A percentile compares a stretch with the other conserved stretches of the same genome.
Evolutionary conservation across 1,139 yeast genomes (phyloP).

Genomic region (Wickerhamiella infanticola): DNA sequence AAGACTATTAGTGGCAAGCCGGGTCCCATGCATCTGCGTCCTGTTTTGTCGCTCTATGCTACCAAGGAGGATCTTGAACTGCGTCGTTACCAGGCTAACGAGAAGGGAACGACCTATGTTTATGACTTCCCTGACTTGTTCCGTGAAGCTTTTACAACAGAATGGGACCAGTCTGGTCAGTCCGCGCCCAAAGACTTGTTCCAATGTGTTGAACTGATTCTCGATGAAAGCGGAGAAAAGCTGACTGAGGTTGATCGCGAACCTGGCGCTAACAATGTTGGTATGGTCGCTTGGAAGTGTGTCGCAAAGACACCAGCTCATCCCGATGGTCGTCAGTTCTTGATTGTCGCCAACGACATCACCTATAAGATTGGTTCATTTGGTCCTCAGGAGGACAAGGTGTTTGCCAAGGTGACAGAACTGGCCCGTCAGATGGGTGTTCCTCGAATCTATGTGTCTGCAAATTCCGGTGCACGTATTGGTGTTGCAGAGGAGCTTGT

Average conservation of each 20-base stretch:
- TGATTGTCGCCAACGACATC: constrained; percentile 89
- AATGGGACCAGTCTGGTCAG: constrained; percentile 43
- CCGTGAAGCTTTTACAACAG: constrained; percentile 77
- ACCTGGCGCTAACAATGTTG: constrained; percentile 87
- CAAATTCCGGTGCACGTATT: constrained; percentile 97
- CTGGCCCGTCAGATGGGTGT: constrained; percentile 80
- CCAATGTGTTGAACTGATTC: constrained; percentile 63
- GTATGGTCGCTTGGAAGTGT: constrained; percentile 95
- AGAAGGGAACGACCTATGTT: constrained; percentile 95
- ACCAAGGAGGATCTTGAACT: constrained; percentile 97
- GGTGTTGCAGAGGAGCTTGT: constrained; percentile 94
- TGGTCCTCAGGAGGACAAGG: constrained; percentile 92
- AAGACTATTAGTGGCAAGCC: constrained; percentile 69
- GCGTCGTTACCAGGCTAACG: constrained; percentile 94
- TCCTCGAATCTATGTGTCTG: constrained; percentile 89
- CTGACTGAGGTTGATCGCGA: constrained; percentile 86
- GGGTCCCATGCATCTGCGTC: constrained; percentile 93
- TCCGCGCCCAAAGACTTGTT: constrained; percentile 61
- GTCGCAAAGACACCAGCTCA: constrained; percentile 91
- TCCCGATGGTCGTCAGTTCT: constrained; percentile 88
- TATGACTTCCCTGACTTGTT: constrained; percentile 98
- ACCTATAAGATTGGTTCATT: constrained; percentile 96
- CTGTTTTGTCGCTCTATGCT: constrained; percentile 90
- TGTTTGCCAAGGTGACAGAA: constrained; percentile 84
- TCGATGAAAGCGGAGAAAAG: constrained; percentile 51